Evolutionary conservation across 371 early-diverging fungal genomes (phyloP).

Genomic region (Basidiobolus meristosporus): DNA sequence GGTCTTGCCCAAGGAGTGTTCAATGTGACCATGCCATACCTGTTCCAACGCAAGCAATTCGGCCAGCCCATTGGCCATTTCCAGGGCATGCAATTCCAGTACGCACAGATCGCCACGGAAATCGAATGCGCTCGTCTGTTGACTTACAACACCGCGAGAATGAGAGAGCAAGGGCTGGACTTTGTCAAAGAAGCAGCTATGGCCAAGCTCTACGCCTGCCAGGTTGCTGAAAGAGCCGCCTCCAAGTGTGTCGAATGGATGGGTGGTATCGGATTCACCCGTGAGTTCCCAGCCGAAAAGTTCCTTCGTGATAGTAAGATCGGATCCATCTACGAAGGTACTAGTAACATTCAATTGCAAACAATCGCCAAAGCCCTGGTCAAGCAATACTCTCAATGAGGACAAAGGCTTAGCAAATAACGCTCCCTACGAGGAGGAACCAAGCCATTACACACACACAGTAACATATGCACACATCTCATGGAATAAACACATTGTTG

Average conservation of each 20-base stretch:
- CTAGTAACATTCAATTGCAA: slow-evolving; percentile 90
- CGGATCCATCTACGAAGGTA: slow-evolving; percentile 65
- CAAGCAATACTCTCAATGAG: slow-evolving; percentile 21
- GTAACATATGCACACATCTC: no score
- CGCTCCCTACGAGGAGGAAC: no score
- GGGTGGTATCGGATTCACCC: slow-evolving; percentile 93
- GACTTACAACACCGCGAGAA: slow-evolving; percentile 91
- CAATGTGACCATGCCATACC: slow-evolving; percentile 78
- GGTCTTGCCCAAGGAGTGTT: slow-evolving; percentile 92
- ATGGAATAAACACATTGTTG: no score
- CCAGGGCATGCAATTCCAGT: slow-evolving; percentile 95
- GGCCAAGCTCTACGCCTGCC: slow-evolving; percentile 90
- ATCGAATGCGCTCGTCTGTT: slow-evolving; percentile 91
- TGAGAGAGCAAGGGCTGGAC: slow-evolving; percentile 80
- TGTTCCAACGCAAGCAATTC: slow-evolving; percentile 93
- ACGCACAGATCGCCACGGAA: slow-evolving; percentile 85
- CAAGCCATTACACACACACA: no score
- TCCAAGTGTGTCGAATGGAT: slow-evolving; percentile 88
- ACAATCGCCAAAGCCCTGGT: slow-evolving; percentile 85
- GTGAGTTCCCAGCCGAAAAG: slow-evolving; percentile 75
- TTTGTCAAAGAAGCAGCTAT: slow-evolving; percentile 94
- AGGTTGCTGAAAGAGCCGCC: slow-evolving; percentile 84
- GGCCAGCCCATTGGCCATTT: slow-evolving; percentile 69
- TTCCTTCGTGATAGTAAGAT: slow-evolving; percentile 94
- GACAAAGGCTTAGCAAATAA: no score